Evolutionary conservation across 768 basidiomycete genomes (phyloP), one percentile per base, ranked within the genome.

Genomic region (Mycena epipterygia): DNA sequence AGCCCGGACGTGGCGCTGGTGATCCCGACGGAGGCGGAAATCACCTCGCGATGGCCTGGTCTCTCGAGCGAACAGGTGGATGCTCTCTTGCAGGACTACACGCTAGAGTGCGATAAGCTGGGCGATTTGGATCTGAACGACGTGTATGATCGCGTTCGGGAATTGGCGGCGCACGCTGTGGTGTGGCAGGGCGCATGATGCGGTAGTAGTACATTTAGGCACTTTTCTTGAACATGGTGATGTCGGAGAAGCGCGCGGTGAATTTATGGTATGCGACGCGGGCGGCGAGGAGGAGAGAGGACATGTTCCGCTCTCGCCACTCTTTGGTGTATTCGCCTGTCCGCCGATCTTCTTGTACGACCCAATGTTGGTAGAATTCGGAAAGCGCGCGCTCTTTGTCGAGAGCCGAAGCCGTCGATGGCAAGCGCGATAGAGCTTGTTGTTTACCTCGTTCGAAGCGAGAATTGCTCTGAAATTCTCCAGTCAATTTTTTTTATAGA

Each of bases 381-480:
- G 93, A 91, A 29, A 95, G 83, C 0, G 91, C 90, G n/a, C 81
- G 80, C 78, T 95, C 93, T 74, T 86, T 90, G 75, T 88, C 88
- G 48, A 88, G 82, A 0, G 84, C 56, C 0, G 88, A 83, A 11
- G 88, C 81, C 3, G 84, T 79, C 12, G 83, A 76, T 0, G 91
- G 90, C 30, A 93, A 84, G 61, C 89, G 85, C 12, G 83, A 76
- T 16, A 94, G 83, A 25, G 89, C 82, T 13, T 88, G 85, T 27
- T 85, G 80, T 80, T 91, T 93, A 37, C 89, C 93, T 12, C 86
- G 84, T 76, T 93, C 89, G 77, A 95, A 95, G n/a, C 94, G 90
- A 13, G 86, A 84, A 77, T 96, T 96, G 77, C 89, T 93, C 95
- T 96, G 74, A 30, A 49, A 37, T 25, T n/a, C n/a, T n/a, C 49